A percentile compares a stretch with the other conserved stretches of the same genome.
Conservation (phyloP, 768 basidiomycete genomes). For the Artomyces pyxidatus region DNA sequence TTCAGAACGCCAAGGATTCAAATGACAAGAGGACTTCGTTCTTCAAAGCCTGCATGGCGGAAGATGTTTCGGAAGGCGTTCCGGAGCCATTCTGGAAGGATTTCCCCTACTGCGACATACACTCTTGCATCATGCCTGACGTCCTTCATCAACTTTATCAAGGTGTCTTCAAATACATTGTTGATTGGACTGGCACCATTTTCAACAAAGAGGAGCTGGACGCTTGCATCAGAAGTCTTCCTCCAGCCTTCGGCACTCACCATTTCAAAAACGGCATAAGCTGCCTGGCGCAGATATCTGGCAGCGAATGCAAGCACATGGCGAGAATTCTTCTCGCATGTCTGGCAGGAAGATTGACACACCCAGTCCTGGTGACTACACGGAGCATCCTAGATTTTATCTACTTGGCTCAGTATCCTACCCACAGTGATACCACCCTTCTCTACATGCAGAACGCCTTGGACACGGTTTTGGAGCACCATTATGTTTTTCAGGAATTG, state of each 20-base stretch:
- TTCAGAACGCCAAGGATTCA: not conserved
- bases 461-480: constrained; percentile 11
- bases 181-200: constrained; percentile 2
- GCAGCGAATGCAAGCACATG: not conserved
- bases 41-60: not conserved
- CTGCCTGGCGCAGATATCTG: not conserved
- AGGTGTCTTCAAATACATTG: constrained; percentile 10
- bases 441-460: constrained; percentile 1
- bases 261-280: not conserved
- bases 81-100: constrained; percentile 13
- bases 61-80: not conserved
- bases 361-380: constrained; percentile 1
- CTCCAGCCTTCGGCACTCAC: not conserved
- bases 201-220: not conserved
- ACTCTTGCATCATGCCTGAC: constrained; percentile 13
- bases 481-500: constrained; percentile 10
- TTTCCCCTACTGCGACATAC: constrained; percentile 14
- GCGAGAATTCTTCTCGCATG: not conserved
- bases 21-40: not conserved
- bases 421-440: constrained; percentile 12
- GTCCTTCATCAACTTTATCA: constrained; percentile 15
- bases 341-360: not conserved
- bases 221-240: not conserved
- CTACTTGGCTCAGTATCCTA: constrained; percentile 17
- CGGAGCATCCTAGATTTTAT: constrained; percentile 20